phyloP scores from a whole-genome alignment of 2,329 filamentous ascomycete genomes.

The Nothopassalora personata region DNA sequence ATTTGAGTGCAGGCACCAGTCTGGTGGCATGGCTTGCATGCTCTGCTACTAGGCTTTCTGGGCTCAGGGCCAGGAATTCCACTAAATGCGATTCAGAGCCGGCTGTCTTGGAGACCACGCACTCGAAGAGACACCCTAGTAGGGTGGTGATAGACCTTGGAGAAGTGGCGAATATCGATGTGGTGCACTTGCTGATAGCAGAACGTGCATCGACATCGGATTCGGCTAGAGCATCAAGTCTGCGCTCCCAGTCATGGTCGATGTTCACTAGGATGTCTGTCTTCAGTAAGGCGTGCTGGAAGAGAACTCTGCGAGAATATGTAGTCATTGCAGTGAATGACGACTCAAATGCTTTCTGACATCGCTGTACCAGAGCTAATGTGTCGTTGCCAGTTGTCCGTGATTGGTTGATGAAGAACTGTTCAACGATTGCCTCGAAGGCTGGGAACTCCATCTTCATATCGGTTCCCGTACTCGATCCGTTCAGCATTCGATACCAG shows the following conservation, averaged over 20 bases:
- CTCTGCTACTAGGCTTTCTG: conserved; percentile 48
- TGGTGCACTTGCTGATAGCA: conserved; percentile 53
- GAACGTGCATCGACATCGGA: conserved; percentile 62
- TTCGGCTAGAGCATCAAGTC: conserved; percentile 66
- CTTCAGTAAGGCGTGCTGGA: conserved; percentile 50
- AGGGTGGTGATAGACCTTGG: conserved; percentile 33
- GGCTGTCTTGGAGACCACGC: conserved; percentile 24
- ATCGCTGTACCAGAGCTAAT: conserved; percentile 17
- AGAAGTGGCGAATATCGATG: conserved; percentile 28
- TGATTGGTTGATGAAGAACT: conserved; percentile 39
- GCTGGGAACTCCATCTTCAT: conserved; percentile 37
- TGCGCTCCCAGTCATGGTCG: conserved; percentile 78
- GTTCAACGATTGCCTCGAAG: conserved; percentile 41
- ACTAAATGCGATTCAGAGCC: conserved; percentile 39
- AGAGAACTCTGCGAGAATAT: conserved; percentile 49
- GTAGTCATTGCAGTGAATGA: conserved; percentile 26
- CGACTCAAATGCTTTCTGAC: conserved; percentile 17
- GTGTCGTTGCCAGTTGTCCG: conserved; percentile 24
- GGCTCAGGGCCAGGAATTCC: conserved; percentile 50
- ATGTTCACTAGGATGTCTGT: conserved; percentile 39
- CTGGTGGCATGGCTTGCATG: conserved; percentile 48
- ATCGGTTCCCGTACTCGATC: conserved; percentile 24
- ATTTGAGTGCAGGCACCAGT: conserved; percentile 58
- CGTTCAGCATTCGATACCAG: conserved; percentile 62
- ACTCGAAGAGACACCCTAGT: conserved; percentile 22